phyloP scores from a whole-genome alignment of 2,329 filamentous ascomycete genomes.

The Fusarium albidum region DNA sequence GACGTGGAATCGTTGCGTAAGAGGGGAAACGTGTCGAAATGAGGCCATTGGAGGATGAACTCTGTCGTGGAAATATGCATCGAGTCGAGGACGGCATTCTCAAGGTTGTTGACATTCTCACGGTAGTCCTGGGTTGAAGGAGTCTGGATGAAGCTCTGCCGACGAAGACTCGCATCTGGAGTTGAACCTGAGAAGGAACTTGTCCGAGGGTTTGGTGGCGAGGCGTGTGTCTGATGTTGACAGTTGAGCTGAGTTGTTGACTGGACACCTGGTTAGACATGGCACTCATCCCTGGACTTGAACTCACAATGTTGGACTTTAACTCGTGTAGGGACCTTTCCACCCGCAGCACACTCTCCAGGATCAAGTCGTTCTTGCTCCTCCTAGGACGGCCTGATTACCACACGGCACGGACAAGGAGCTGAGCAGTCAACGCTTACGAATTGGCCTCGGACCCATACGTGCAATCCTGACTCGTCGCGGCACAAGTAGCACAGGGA shows the following conservation, averaged over 20 bases:
- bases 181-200: constrained; percentile 38
- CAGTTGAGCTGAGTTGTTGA: constrained; percentile 17
- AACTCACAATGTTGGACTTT: constrained; percentile 49
- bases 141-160: constrained; percentile 38
- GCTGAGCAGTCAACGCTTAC: constrained; percentile 40
- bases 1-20: constrained; percentile 53
- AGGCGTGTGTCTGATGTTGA: constrained; percentile 24
- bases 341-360: constrained; percentile 58
- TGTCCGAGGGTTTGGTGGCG: constrained; percentile 26
- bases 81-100: constrained; percentile 58
- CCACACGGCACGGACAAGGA: not conserved
- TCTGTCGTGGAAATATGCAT: constrained; percentile 61
- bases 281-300: too few species aligned
- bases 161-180: constrained; percentile 27
- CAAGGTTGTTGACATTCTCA: constrained; percentile 42
- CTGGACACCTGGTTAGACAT: constrained; percentile 21
- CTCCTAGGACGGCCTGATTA: constrained; percentile 42
- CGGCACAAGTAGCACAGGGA: constrained; percentile 52
- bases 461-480: constrained; percentile 49
- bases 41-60: constrained; percentile 59
- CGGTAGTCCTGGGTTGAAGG: constrained; percentile 30
- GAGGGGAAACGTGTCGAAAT: constrained; percentile 55
- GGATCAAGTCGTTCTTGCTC: constrained; percentile 60
- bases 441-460: constrained; percentile 55
- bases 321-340: constrained; percentile 57